phyloP scores from a whole-genome alignment of 441 rosid genomes.

The Flueggea neowawraea region DNA sequence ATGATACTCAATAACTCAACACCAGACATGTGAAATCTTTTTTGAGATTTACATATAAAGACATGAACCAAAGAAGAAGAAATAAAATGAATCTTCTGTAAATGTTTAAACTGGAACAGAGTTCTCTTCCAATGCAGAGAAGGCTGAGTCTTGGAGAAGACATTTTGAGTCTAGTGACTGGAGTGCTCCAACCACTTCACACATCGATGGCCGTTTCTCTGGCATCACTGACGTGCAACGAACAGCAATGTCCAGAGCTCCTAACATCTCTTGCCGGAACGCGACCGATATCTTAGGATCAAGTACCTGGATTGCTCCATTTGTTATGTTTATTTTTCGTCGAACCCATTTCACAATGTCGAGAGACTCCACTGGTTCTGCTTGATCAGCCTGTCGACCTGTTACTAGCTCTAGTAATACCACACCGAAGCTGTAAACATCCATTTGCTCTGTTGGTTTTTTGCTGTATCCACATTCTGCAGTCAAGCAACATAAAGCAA shows the following conservation, averaged over 20 bases:
- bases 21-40: no score
- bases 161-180: conserved; percentile 35
- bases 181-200: conserved; percentile 64
- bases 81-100: background rate
- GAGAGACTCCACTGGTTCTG: conserved; percentile 39
- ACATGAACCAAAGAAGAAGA: no score
- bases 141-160: conserved; percentile 21
- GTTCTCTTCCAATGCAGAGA: conserved; percentile 27
- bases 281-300: conserved; percentile 58
- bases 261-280: conserved; percentile 62
- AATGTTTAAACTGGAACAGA: conserved; percentile 39
- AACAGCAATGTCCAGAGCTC: conserved; percentile 66
- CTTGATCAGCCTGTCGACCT: conserved; percentile 71
- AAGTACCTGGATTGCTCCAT: conserved; percentile 67
- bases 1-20: no score
- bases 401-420: conserved; percentile 78
- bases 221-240: conserved; percentile 73
- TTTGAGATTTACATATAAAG: no score
- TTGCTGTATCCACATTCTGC: conserved; percentile 70
- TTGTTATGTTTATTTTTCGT: conserved; percentile 75
- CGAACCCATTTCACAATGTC: conserved; percentile 88
- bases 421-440: conserved; percentile 86
- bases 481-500: background rate
- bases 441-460: conserved; percentile 81
- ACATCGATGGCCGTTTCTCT: conserved; percentile 74